Percentiles rank a stretch among this genome's conserved stretches.
These are phyloP conservation scores for Globisporangium cederbergense DNA, from an alignment of 352 stramenopile species.

Conservation along the genomic window DNA sequence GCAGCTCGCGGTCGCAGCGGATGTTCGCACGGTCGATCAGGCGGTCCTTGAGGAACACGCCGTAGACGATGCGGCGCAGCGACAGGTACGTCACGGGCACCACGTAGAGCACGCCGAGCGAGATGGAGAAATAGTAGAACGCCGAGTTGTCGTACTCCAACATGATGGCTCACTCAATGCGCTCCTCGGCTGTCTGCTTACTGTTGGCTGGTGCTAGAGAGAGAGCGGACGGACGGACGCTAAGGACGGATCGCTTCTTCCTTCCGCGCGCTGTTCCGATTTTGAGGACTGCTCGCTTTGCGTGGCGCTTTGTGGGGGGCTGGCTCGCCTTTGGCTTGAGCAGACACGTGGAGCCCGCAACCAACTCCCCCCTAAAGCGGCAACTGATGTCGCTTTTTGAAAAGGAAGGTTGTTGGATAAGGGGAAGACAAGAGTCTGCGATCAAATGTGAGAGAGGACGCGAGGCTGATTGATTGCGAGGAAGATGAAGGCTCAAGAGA, in stretches of 20 bases:
- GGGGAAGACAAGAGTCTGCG: not conserved
- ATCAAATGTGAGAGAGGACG: not conserved
- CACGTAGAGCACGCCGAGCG: constrained; percentile 94
- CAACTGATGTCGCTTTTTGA: not conserved
- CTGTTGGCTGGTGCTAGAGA: not conserved
- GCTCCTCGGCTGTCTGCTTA: not conserved
- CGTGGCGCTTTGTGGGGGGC: not conserved
- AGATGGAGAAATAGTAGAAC: constrained; percentile 99
- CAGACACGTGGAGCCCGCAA: constrained; percentile 17
- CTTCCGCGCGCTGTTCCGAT: constrained; percentile 11
- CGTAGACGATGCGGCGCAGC: constrained; percentile 82
- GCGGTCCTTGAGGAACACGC: constrained; percentile 85
- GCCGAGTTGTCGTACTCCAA: constrained; percentile 99
- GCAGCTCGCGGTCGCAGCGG: constrained; percentile 78
- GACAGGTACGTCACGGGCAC: constrained; percentile 93
- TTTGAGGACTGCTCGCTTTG: constrained; percentile 11
- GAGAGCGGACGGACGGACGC: not conserved
- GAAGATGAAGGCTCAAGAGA: not conserved
- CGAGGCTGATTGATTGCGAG: constrained; percentile 3
- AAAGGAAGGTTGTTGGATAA: not conserved
- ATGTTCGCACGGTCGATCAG: constrained; percentile 83
- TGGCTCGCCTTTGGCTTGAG: not conserved
- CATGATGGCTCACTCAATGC: constrained; percentile 48
- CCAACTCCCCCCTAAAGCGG: constrained; percentile 4
- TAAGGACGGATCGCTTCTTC: not conserved